Conservation (phyloP, 805 yeast genomes). For the Kodamaea neixiangensis region DNA sequence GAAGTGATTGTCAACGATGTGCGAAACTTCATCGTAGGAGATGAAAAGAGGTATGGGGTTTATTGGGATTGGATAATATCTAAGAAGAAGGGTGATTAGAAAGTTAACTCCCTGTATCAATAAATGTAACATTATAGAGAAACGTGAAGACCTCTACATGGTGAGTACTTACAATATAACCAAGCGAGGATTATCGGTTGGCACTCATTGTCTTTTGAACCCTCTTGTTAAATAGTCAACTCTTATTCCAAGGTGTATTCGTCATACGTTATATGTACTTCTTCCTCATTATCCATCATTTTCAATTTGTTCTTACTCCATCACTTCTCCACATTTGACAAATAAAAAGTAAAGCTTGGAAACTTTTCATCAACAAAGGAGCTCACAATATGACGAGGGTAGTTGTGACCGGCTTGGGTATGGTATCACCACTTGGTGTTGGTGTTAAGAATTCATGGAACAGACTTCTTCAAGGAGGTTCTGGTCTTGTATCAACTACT, state of each 20-base stretch:
- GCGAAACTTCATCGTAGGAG: conserved; percentile 42
- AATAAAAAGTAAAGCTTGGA: not conserved
- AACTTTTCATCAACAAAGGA: not conserved
- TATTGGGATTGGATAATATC: conserved; percentile 17
- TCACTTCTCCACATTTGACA: not conserved
- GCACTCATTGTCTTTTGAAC: no score
- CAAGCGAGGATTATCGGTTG: no score
- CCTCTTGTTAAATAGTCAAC: no score
- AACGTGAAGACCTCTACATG: no score
- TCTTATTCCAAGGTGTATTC: no score
- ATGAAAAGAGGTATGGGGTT: conserved; percentile 35
- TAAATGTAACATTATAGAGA: not conserved
- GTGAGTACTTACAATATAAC: no score
- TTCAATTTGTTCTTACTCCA: not conserved
- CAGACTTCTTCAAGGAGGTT: conserved; percentile 48
- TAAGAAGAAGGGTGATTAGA: not conserved
- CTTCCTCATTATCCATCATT: not conserved
- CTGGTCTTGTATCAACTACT: conserved; percentile 62
- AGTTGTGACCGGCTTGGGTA: conserved; percentile 90
- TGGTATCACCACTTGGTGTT: conserved; percentile 83
- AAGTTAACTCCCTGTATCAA: not conserved
- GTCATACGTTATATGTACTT: no score
- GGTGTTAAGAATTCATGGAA: conserved; percentile 60
- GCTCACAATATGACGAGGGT: conserved; percentile 48
- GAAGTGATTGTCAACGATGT: conserved; percentile 24